Evolutionary conservation across 306 rosid species (phyloP), one percentile per base, ranked within the genome.

Genomic region (Vigna reflexopilosa): DNA sequence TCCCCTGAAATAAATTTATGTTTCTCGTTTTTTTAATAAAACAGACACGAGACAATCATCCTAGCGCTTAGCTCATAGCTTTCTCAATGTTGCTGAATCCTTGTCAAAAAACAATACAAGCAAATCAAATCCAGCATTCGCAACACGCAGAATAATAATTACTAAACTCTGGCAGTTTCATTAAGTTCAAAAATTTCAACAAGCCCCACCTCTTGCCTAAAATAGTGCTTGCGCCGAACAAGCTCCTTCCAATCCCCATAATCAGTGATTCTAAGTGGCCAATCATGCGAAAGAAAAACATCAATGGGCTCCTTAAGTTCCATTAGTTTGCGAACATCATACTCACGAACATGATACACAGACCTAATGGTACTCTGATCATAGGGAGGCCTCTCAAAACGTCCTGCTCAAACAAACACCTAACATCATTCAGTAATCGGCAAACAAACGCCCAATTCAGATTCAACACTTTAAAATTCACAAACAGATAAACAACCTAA

Each of bases 301-400:
- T 92, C 92, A 44, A 95, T 59, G 0, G 93, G 97, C 51, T 92
- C 96, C 89, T 92, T 88, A 68, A 95, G 84, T 92, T 90, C 97
- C 82, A 75, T 82, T 45, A 92, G 89, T 77, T 95, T 92, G 73
- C 82, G 89, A 81, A 92, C 93, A 58, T 92, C 98, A 64, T 91
- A 95, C 64, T 95, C 93, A 16, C 97, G 98, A 45, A 92, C 98
- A 85, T 95, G 98, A 87, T 89, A 95, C 48, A 85, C 90, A 45
- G 98, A 95, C 79, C 87, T 89, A 79, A 92, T 87, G 52, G 90
- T 87, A 72, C 13, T 82, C 47, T 82, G 84, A 80, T 89, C 78
- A 86, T 89, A 95, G 10, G 98, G 98, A 89, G 98, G 97, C 88
- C 98, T 85, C 93, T 92, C 98, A 77, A 71, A 83, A 79, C 92